Base-by-base conservation (phyloP, 2,329 filamentous ascomycete genomes). In the Fusarium stilboides region DNA sequence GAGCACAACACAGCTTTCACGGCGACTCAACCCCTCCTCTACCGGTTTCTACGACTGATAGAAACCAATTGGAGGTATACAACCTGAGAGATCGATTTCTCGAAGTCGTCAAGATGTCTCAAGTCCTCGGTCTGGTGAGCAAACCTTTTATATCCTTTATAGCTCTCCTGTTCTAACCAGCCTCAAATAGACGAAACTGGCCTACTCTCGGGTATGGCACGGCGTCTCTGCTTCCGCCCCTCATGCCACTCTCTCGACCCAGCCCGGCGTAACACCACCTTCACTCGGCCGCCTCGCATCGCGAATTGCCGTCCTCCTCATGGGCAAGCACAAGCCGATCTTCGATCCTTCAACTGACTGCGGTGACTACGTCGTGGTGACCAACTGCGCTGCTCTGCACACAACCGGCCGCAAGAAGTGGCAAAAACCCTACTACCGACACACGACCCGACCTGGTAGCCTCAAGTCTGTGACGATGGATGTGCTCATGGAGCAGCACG, bases 321-420 rank as follows among this genome's bases (percentile, higher is more conserved):
- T 98, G 94, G 96, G 96, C 83, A 99, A 99, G 86, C 92, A 99
- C 87, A 99, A 99, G 84, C 96, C 96, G 22, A 97, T 96, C 80
- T 99, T 90, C 84, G 93, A 98, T 82, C 96, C 96, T 2, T 97
- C 94, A 22, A 98, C 94, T 65, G 96, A 99, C 86, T 98, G 96
- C 86, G 96, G 96, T 74, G 96, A 99, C 88, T 99, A 99, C 81
- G 94, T 99, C 14, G 95, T 99, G 1, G 94, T 96, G 52, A 93
- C 93, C 37, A 91, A 94, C 80, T 98, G 96, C 85, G 88, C 92
- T 40, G 90, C 95, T 47, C 86, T 99, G 50, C 90, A 94, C 83
- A 91, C 90, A 2, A 98, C 96, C 9, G 96, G 96, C 72, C 92
- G 93, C 79, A 99, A 99, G 85, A 92, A 90, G 79, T 91, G 89